Percentiles rank a stretch among this genome's conserved stretches.
These are phyloP conservation scores for Lupinus albus DNA, from an alignment of 306 rosid genomes.

Conservation along the genomic window DNA sequence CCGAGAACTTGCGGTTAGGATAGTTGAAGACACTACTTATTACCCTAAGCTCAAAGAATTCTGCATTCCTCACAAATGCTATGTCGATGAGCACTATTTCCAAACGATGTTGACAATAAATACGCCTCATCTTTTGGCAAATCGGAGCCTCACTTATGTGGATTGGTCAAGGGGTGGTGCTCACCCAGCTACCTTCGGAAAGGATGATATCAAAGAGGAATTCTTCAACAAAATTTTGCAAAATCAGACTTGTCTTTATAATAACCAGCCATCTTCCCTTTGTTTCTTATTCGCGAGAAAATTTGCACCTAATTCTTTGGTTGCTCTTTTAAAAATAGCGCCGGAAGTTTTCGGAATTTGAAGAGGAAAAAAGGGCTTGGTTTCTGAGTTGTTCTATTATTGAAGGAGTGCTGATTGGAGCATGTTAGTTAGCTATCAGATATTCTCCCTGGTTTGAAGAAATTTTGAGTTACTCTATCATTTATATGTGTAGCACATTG, in stretches of 20 bases:
- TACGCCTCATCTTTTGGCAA: slow-evolving; percentile 78
- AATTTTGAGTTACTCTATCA: slow-evolving; percentile 43
- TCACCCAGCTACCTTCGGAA: slow-evolving; percentile 97
- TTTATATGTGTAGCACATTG: slow-evolving; percentile 49
- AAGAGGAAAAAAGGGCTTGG: slow-evolving; percentile 26
- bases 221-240: slow-evolving; percentile 69
- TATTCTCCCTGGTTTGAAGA: slow-evolving; percentile 25
- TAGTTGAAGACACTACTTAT: slow-evolving; percentile 70
- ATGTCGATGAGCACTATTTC: slow-evolving; percentile 97
- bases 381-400: slow-evolving; percentile 39
- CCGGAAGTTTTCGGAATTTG: slow-evolving; percentile 71
- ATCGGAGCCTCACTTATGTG: slow-evolving; percentile 83
- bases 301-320: slow-evolving; percentile 92
- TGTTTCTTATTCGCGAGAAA: slow-evolving; percentile 94
- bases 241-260: slow-evolving; percentile 69
- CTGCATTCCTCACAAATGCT: slow-evolving; percentile 80
- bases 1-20: slow-evolving; percentile 67
- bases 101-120: slow-evolving; percentile 83
- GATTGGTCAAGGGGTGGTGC: slow-evolving; percentile 99
- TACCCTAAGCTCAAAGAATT: slow-evolving; percentile 72
- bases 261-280: slow-evolving; percentile 80
- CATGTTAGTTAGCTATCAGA: slow-evolving; percentile 43
- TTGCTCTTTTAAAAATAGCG: slow-evolving; percentile 69
- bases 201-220: slow-evolving; percentile 72
- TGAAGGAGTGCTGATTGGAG: slow-evolving; percentile 38